Evolutionary conservation across 805 yeast species (phyloP), one percentile per base, ranked within the genome.

Genomic region (Teunomyces pallodes): DNA sequence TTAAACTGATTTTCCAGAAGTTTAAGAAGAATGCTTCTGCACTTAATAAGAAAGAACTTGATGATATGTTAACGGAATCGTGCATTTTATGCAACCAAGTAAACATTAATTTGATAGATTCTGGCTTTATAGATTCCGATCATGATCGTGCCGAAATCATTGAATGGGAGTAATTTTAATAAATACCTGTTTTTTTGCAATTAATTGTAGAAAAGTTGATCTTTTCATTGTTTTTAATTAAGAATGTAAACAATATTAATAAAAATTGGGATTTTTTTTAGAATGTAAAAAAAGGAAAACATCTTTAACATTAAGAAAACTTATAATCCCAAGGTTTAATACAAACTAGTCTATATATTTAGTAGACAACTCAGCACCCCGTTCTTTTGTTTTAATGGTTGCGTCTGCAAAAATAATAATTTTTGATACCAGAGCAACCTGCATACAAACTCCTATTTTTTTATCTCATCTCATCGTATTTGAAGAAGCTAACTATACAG

Each of bases 41-140:
- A 27, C 67, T 67, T 33, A 73, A 69, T 50, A 59, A 68, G 58
- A 53, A 62, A 27, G 85, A 83, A 49, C 74, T 89, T 38, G 92
- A 88, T 54, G 67, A 72, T 0, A 55, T 87, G 13, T 62, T 88
- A 17, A 70, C 82, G 0, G 75, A 77, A 17, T 86, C 82, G 53
- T 90, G 97, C 64, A 78, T 84, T 7, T 65, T 89, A 9, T 90
- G 97, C 63, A 83, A 89, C 49, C 95, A 86, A 44, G 69, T 81
- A 43, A 84, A 81, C 59, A 82, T 91, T 47, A 83, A 81, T 44
- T 76, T 78, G 12, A 76, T 90, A 41, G 96, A 89, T 54, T 79
- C 78, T 46, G 82, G 83, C 6, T 71, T 89, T 32, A 60, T 72
- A n/a, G 75, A 67, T 31, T 38, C 50, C 9, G 60, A 56, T 6